Evolutionary conservation across 2,329 filamentous ascomycete species (phyloP).

Genomic region (Coniochaeta pulveracea): DNA sequence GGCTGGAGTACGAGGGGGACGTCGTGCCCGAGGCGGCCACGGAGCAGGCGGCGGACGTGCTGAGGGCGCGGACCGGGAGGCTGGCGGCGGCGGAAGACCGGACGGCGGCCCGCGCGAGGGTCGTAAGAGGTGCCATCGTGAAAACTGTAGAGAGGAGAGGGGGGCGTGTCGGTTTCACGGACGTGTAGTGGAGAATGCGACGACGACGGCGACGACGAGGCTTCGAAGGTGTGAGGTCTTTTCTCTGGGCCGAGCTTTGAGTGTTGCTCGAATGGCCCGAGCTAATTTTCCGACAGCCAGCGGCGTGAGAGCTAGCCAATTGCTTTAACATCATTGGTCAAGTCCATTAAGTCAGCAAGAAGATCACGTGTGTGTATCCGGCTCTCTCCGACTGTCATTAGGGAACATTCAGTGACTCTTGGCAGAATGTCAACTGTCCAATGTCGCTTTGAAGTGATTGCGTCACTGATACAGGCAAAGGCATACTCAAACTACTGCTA

Average conservation of each 20-base stretch:
- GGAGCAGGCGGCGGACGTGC: conserved; percentile 38
- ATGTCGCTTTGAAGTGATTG: too few relatives aligned
- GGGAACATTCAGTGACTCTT: too few relatives aligned
- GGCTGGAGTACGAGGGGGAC: conserved; percentile 40
- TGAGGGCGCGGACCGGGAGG: conserved; percentile 40
- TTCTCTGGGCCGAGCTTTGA: conserved; percentile 16
- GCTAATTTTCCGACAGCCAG: conserved; percentile 28
- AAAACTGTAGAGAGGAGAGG: conserved; percentile 9
- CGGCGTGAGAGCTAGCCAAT: conserved; percentile 28
- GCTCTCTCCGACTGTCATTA: too few relatives aligned
- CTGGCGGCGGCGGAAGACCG: conserved; percentile 53
- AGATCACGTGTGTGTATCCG: too few relatives aligned
- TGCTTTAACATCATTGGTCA: conserved; percentile 16
- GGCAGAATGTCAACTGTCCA: too few relatives aligned
- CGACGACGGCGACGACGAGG: conserved; percentile 14
- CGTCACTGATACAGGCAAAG: too few relatives aligned
- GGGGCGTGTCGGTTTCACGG: conserved; percentile 16
- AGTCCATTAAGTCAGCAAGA: conserved; percentile 7
- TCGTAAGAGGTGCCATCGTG: conserved; percentile 57
- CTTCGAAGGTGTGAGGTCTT: conserved; percentile 32
- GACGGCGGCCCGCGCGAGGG: conserved; percentile 55
- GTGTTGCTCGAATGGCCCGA: conserved; percentile 10
- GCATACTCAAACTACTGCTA: too few relatives aligned
- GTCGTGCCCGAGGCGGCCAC: conserved; percentile 27
- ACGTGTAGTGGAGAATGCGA: conserved; percentile 14